Base-by-base conservation (phyloP, 164 flowering plant species). In the Nelumbo lutea region DNA sequence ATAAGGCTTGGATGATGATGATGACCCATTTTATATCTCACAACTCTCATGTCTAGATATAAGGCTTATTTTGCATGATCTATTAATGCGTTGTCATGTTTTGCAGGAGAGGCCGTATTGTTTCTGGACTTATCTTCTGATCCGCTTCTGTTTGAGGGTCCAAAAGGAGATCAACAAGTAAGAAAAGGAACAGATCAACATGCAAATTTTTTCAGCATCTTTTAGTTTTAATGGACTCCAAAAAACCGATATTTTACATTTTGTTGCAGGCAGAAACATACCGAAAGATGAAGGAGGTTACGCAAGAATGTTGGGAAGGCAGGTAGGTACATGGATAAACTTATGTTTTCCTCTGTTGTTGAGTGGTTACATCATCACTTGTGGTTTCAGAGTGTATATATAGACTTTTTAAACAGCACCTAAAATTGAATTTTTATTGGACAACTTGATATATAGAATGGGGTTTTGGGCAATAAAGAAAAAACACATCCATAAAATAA, bases 111-210 rank as follows among this genome's bases (percentile, higher is more conserved):
- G 69, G 85, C 81, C 70, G 87, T 96, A 67, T 88, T 86, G 57
- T 96, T 82, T 80, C 72, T 96, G 62, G 97, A 96, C 75, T 79
- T 93, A 60, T 86, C 97, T 39, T 72, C 83, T 43, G 98, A 93
- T 64, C 97, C 96, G 13, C 85, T 79, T 72, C 87, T 96, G 6
- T 96, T 96, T 73, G 85, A 88, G 74, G 98, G 98, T 70, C 92
- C 92, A 56, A 96, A 87, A 79, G 96, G 98, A 64, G 96, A 91
- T 76, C 87, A 75, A 79, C 99, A 96, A 74, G 99, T 91, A 82
- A 77, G 86, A 15, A 48, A 52, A 41, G 59, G 9, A 48, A 13
- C 6, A 1, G 40, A 42, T 68, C 6, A 68, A 53, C 3, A 56
- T 59, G 15, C 10, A 11, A 6, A 10, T 48, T n/a, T 51, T 39